Evolutionary conservation across 1,139 yeast species (phyloP), one percentile per base, ranked within the genome.

Genomic region (Pichia sp.): DNA sequence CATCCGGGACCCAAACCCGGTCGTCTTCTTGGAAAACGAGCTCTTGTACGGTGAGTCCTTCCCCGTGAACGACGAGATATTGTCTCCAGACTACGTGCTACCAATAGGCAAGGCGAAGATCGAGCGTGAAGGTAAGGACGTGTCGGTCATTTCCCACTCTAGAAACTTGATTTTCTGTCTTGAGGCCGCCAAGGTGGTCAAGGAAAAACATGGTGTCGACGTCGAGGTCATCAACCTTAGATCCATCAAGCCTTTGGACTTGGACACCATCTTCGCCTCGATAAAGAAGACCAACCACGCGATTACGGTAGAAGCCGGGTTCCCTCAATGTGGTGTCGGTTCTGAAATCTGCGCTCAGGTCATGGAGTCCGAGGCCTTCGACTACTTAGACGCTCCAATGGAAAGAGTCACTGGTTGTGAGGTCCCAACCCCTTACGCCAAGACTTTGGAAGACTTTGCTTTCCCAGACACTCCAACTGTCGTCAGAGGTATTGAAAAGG

Each of bases 361-460:
- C 70, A 91, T 93, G 97, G 99, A 95, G 78, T 84, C 96, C 55
- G 98, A 92, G 75, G 98, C 96, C 55, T 93, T 93, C 66, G 99
- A 95, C 76, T 89, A 91, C 82, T 84, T 95, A 73, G 99, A 95
- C 75, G 96, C 99, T 61, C 99, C 99, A 65, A 93, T 93, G 64
- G 96, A 87, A 77, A 90, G 99, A 81, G 95, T 92, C 68, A 95
- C 99, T 58, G 99, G 99, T 74, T 95, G 98, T 71, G 99, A 95
- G 77, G 97, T 92, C 42, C 99, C 99, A 72, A 95, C 99, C 65
- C 99, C 99, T 63, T 95, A 95, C 73, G 97, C 97, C 65, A 83
- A 85, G 75, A 95, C 87, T 76, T 83, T 95, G 72, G 99, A 95
- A 81, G 95, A 88, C 77, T 89, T 93, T 72, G 97, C 99, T 56